Percentiles rank a stretch among this genome's conserved stretches.
Evolutionary conservation across 2,329 filamentous ascomycete genomes (phyloP).

Genomic region (Alternaria gansuensis): DNA sequence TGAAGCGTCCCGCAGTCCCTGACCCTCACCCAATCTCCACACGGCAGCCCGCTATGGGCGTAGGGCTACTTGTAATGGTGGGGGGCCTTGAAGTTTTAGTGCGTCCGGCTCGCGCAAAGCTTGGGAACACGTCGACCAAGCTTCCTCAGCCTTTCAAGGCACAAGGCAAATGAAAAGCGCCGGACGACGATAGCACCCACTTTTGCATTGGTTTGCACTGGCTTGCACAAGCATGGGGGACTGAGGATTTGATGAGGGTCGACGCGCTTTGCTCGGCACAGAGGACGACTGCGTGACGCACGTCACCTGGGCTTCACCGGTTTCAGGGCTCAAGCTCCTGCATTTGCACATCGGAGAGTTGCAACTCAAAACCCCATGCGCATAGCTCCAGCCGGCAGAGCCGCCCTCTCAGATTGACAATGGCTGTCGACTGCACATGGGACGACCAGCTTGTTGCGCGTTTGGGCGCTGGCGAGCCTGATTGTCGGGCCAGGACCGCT

Average conservation of each 20-base stretch:
- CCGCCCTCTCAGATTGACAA: constrained; percentile 31
- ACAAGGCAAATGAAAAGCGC: constrained; percentile 26
- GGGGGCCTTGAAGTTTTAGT: constrained; percentile 40
- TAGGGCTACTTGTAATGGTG: constrained; percentile 34
- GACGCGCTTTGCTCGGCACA: constrained; percentile 20
- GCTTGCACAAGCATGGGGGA: constrained; percentile 11
- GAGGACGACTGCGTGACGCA: constrained; percentile 25
- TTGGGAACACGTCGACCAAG: constrained; percentile 46
- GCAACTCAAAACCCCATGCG: constrained; percentile 9
- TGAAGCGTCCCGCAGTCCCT: constrained; percentile 33
- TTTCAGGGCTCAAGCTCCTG: constrained; percentile 27
- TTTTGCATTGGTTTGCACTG: constrained; percentile 16
- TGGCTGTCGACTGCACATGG: constrained; percentile 24
- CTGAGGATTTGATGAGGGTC: constrained; percentile 22
- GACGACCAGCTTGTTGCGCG: constrained; percentile 25
- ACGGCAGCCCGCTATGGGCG: constrained; percentile 38
- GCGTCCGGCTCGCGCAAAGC: constrained; percentile 34
- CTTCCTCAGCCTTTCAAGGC: constrained; percentile 33
- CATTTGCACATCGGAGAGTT: constrained; percentile 14
- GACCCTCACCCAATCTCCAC: constrained; percentile 47
- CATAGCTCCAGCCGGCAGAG: constrained; percentile 33
- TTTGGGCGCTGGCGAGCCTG: constrained; percentile 31
- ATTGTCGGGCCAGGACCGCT: constrained; percentile 29
- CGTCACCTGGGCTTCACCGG: constrained; percentile 28
- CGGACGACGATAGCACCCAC: constrained; percentile 14